Evolutionary conservation across 164 flowering plant genomes (phyloP), one percentile per base, ranked within the genome.

Genomic region (Saururus chinensis): DNA sequence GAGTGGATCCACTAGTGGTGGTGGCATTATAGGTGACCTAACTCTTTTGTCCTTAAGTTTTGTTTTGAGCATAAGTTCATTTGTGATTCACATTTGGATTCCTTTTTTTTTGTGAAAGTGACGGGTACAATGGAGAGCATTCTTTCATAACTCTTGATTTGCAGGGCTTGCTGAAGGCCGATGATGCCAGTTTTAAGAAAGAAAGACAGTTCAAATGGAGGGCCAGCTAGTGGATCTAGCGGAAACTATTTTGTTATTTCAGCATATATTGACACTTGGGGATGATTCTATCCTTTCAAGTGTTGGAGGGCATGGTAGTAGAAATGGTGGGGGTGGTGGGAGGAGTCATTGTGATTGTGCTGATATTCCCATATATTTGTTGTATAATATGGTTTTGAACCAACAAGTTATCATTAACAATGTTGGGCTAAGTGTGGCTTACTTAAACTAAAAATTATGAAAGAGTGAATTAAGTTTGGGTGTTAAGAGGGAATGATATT

Each of bases 211-310:
- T 56, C 74, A 61, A 69, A 63, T 54, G 73, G 69, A 40, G 87
- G 87, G 24, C 76, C 87, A 19, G 98, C 97, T 8, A 97, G 98
- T 73, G 98, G 96, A 64, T 85, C 98, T 64, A 97, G 98, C 68
- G 98, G 98, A 74, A n/a, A 85, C 90, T 22, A 78, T 93, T 71
- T 88, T 93, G 68, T 66, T 93, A 64, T 93, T 93, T 80, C 66
- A 88, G 71, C 82, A 64, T 45, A 63, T 78, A 30, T 42, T 90
- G 60, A 69, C 62, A 19, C 79, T 89, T 62, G 78, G 83, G 19
- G 71, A 80, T 30, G 71, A 75, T 66, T 77, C 96, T 24, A 30
- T 63, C 53, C 66, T 93, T 69, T 89, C 98, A 58, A 76, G 82
- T 69, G 73, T 66, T 76, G 97, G 98, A 52, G 98, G 98, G 53